Percentiles rank a stretch among this genome's conserved stretches.
phyloP scores from a whole-genome alignment of 345 rosid genomes.

The Rhizophora apiculata region DNA sequence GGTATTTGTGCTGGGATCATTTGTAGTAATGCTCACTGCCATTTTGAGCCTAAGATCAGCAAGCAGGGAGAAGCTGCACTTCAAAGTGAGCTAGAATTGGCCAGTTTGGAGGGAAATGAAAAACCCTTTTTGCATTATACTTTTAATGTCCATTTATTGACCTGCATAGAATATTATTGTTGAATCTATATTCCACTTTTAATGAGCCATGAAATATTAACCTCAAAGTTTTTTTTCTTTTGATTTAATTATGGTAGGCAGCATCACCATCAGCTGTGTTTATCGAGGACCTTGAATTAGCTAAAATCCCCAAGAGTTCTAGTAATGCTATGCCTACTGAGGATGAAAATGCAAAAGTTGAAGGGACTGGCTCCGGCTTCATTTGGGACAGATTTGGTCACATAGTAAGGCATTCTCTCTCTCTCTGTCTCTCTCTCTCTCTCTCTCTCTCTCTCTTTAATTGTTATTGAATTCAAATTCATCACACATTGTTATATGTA shows the following conservation, averaged over 20 bases:
- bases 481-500: not conserved
- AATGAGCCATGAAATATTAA: too few relatives aligned
- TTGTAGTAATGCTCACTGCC: too few relatives aligned
- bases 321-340: slow-evolving; percentile 22
- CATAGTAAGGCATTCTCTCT: slow-evolving; percentile 51
- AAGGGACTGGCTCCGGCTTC: slow-evolving; percentile 93
- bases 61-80: too few relatives aligned
- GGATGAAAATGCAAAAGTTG: slow-evolving; percentile 55
- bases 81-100: too few relatives aligned
- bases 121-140: too few relatives aligned
- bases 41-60: too few relatives aligned
- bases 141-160: too few relatives aligned
- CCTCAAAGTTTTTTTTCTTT: not conserved
- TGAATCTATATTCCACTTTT: not conserved
- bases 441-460: too few relatives aligned
- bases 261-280: slow-evolving; percentile 75
- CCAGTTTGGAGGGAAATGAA: too few relatives aligned
- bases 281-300: slow-evolving; percentile 64
- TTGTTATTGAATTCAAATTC: not conserved
- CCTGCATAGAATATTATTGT: not conserved
- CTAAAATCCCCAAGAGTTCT: slow-evolving; percentile 35
- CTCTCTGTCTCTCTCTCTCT: too few relatives aligned
- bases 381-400: slow-evolving; percentile 95
- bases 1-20: too few relatives aligned
- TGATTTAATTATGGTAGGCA: slow-evolving; percentile 31